phyloP scores from a whole-genome alignment of 495 filamentous ascomycete species.

The Podospora tetraspora region DNA sequence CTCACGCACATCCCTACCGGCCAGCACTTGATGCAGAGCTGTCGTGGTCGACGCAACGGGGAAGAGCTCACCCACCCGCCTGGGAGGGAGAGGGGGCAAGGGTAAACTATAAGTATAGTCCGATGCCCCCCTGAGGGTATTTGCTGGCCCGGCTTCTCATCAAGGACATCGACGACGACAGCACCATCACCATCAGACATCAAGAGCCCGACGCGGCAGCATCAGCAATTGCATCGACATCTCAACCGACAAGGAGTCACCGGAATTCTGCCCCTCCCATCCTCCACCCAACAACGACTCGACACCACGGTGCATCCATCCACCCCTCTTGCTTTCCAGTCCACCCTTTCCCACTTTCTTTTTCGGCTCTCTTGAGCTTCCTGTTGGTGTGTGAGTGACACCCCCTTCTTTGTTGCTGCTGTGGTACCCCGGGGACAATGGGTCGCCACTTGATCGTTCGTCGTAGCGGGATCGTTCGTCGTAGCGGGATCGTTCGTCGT shows the following conservation, averaged over 20 bases:
- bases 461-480: background rate
- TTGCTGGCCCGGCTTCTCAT: conserved; percentile 3
- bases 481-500: background rate
- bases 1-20: conserved; percentile 9
- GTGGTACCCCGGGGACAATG: background rate
- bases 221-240: background rate
- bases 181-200: background rate
- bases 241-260: background rate
- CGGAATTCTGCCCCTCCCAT: background rate
- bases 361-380: background rate
- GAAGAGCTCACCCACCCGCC: conserved; percentile 9
- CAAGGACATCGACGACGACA: background rate
- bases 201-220: background rate
- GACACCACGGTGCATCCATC: background rate
- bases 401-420: conserved; percentile 7
- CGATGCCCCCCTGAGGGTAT: conserved; percentile 12
- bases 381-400: conserved; percentile 9
- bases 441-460: conserved; percentile 11
- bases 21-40: conserved; percentile 21
- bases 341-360: background rate
- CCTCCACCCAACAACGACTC: background rate
- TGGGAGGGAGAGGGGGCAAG: conserved; percentile 1
- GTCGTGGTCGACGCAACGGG: conserved; percentile 11
- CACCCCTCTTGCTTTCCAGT: background rate
- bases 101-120: conserved; percentile 22